Conservation (phyloP, 2,329 filamentous ascomycete genomes). For the Phoma sp. region DNA sequence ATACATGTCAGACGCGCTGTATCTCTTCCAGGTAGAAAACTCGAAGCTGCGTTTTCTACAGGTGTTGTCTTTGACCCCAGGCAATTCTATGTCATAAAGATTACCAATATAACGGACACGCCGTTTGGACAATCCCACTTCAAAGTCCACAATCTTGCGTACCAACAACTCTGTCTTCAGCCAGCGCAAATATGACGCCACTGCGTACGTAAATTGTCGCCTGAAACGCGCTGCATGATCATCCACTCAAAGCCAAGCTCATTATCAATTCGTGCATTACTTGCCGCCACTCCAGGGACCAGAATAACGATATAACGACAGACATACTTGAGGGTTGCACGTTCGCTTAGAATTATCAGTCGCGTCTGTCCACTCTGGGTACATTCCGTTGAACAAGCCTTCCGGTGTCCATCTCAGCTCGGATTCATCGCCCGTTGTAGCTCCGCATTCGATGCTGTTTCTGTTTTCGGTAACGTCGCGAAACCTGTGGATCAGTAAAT, state of each 20-base stretch:
- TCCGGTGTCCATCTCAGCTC: no score
- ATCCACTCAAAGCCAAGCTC: background rate
- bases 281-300: background rate
- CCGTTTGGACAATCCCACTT: background rate
- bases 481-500: no score
- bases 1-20: background rate
- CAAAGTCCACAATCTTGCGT: background rate
- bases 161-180: background rate
- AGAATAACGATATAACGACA: background rate
- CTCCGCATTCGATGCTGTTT: no score
- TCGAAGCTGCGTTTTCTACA: background rate
- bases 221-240: background rate
- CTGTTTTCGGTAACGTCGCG: no score
- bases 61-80: background rate
- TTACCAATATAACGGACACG: background rate
- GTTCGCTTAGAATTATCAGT: background rate
- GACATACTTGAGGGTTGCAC: background rate
- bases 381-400: no score
- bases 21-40: background rate
- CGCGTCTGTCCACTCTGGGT: no score
- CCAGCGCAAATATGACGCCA: background rate
- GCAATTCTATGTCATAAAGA: background rate
- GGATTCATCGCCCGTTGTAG: no score
- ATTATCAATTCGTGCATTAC: background rate
- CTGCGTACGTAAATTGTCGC: background rate